Conservation (phyloP, 441 rosid genomes). For the Brassica hybrid region DNA sequence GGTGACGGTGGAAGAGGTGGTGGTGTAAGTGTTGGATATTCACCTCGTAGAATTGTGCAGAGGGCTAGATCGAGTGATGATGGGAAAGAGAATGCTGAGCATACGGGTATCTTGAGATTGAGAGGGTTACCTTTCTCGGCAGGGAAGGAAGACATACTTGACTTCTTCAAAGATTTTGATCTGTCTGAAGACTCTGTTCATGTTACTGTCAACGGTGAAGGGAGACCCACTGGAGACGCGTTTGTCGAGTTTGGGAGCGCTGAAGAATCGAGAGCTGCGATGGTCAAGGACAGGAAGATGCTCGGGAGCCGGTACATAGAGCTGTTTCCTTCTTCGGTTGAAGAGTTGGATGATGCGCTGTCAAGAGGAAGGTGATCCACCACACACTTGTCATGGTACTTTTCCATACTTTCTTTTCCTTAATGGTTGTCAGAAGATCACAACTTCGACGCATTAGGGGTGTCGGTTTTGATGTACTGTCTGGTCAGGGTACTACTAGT, state of each 20-base stretch:
- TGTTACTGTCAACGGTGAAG: constrained; percentile 72
- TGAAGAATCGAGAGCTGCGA: constrained; percentile 87
- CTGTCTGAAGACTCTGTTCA: constrained; percentile 73
- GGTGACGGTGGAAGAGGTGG: constrained; percentile 27
- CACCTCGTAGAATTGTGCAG: constrained; percentile 63
- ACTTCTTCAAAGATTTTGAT: constrained; percentile 81
- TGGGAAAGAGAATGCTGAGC: constrained; percentile 77
- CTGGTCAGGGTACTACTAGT: constrained; percentile 30
- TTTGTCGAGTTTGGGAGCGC: constrained; percentile 77
- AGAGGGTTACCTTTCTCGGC: constrained; percentile 97
- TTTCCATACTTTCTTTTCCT: background rate
- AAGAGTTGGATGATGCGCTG: constrained; percentile 77
- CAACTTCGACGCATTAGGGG: constrained; percentile 17
- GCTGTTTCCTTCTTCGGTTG: constrained; percentile 77
- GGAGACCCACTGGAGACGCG: constrained; percentile 96
- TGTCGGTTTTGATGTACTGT: constrained; percentile 31
- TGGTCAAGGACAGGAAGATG: constrained; percentile 90
- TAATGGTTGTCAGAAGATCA: constrained; percentile 5
- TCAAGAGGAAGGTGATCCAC: constrained; percentile 73
- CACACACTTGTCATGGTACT: constrained; percentile 25
- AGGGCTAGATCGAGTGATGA: constrained; percentile 77
- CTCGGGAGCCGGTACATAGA: constrained; percentile 96
- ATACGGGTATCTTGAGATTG: constrained; percentile 80
- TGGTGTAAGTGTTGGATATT: constrained; percentile 50
- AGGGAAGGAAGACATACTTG: constrained; percentile 84